Conservation (phyloP, 306 rosid species). For the Sophora flavescens region DNA sequence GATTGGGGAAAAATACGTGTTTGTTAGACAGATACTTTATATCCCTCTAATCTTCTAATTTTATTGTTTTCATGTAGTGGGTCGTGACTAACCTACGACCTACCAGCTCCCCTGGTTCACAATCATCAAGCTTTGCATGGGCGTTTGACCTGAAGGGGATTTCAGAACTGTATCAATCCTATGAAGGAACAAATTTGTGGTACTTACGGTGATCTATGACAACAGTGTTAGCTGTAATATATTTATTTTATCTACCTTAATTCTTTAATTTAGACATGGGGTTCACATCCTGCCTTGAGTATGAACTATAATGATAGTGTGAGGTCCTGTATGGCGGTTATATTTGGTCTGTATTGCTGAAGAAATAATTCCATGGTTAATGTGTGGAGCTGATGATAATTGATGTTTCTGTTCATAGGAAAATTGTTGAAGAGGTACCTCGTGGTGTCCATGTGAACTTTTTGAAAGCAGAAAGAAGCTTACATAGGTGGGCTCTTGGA, state of each 20-base stretch:
- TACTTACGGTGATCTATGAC: conserved; percentile 46
- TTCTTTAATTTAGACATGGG: conserved; percentile 38
- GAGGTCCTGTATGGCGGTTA: conserved; percentile 20
- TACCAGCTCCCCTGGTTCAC: conserved; percentile 57
- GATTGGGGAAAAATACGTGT: conserved; percentile 21
- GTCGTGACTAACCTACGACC: conserved; percentile 90
- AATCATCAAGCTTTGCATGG: conserved; percentile 75
- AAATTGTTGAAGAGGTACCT: conserved; percentile 95
- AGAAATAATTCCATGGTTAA: conserved; percentile 32
- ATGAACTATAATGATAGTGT: conserved; percentile 25
- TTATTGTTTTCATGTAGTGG: conserved; percentile 67
- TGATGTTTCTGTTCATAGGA: conserved; percentile 56
- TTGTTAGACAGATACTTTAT: conserved; percentile 17
- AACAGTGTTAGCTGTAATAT: conserved; percentile 19
- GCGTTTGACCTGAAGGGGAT: conserved; percentile 85
- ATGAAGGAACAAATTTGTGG: conserved; percentile 94
- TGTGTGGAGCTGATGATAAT: conserved; percentile 30
- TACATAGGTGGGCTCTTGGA: conserved; percentile 97
- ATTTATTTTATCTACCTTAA: conserved; percentile 7
- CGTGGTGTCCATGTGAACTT: conserved; percentile 94
- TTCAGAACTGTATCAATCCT: conserved; percentile 86
- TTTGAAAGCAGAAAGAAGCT: conserved; percentile 97
- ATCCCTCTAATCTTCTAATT: neutral
- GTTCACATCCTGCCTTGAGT: conserved; percentile 14
- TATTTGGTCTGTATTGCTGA: conserved; percentile 26